phyloP scores from a whole-genome alignment of 2,329 filamentous ascomycete genomes.

The Colletotrichum cereale region DNA sequence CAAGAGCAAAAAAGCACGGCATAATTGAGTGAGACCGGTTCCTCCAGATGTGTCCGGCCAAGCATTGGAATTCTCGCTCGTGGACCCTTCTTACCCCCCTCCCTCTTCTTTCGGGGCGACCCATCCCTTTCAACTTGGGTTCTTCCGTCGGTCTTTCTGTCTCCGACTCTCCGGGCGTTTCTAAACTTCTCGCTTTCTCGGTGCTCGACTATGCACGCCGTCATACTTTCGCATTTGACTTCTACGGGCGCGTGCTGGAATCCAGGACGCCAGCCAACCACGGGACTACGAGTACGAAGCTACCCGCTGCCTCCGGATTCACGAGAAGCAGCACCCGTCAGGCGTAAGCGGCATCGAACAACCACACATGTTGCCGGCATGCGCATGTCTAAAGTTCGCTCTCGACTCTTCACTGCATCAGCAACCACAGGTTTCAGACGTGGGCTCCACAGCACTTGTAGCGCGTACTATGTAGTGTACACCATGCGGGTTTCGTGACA shows the following conservation, averaged over 20 bases:
- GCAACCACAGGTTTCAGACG: constrained; percentile 38
- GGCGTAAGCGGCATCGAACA: constrained; percentile 4
- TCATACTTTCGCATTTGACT: constrained; percentile 40
- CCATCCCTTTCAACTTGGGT: constrained; percentile 16
- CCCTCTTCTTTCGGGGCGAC: constrained; percentile 16
- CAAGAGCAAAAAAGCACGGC: neutral
- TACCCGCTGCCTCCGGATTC: constrained; percentile 31
- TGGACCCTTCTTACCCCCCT: neutral
- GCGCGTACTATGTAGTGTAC: neutral
- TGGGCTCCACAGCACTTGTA: constrained; percentile 34
- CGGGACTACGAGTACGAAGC: constrained; percentile 31
- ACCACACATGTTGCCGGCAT: constrained; percentile 6
- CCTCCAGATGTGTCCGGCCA: constrained; percentile 29
- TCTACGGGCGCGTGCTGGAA: constrained; percentile 32
- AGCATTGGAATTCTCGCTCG: constrained; percentile 31
- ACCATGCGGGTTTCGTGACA: constrained; percentile 50
- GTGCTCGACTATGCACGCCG: constrained; percentile 36
- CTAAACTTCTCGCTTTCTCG: constrained; percentile 19
- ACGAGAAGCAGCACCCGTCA: constrained; percentile 26
- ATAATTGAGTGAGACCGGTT: neutral
- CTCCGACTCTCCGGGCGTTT: constrained; percentile 22
- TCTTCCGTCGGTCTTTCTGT: constrained; percentile 27
- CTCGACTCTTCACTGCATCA: constrained; percentile 37
- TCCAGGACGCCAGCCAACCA: constrained; percentile 32
- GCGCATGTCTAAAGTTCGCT: constrained; percentile 20